Evolutionary conservation across 495 filamentous ascomycete genomes (phyloP), one percentile per base, ranked within the genome.

Genomic region (Tuber melanosporum): DNA sequence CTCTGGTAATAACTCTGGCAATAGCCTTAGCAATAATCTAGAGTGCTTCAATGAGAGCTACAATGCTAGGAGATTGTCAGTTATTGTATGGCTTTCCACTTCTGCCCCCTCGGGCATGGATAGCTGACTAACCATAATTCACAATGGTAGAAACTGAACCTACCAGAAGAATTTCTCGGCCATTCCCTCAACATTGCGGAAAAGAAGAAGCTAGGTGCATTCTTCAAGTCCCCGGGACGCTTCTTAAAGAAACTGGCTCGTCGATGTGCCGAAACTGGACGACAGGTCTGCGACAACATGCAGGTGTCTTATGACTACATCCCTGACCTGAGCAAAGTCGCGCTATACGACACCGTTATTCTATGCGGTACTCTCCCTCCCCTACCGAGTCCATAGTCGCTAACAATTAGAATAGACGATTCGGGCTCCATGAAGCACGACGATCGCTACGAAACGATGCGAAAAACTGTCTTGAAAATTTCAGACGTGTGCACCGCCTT

Each of bases 321-420:
- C 26, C 32, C 57, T 20, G 71, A 76, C 22, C 39, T 82, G 49
- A 46, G 32, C 15, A 79, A 70, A 36, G 20, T 82, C 3, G 80
- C 79, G 17, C 79, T 82, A 49, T 82, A 79, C 42, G 80, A 82
- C n/a, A 72, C 73, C 7, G 49, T 82, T 47, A 46, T 82, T 17
- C 78, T 76, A 39, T 78, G 79, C 26, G 80, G 80, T 81, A 75
- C 44, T 41, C 52, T 76, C 44, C 43, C 1, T 66, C 20, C 22
- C 19, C 9, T 73, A 14, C 19, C 14, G 19, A 22, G 3, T 10
- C 19, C 17, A n/a, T 43, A 41, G 14, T 17, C 39, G 19, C 73
- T 77, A 41, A 77, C 42, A 15, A 32, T 74, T 26, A 44, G 42
- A 44, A 46, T 19, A 82, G 80, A 82, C 43, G 80, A 82, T 45